Evolutionary conservation across 345 rosid species (phyloP).

Genomic region (Gossypium herbaceum): DNA sequence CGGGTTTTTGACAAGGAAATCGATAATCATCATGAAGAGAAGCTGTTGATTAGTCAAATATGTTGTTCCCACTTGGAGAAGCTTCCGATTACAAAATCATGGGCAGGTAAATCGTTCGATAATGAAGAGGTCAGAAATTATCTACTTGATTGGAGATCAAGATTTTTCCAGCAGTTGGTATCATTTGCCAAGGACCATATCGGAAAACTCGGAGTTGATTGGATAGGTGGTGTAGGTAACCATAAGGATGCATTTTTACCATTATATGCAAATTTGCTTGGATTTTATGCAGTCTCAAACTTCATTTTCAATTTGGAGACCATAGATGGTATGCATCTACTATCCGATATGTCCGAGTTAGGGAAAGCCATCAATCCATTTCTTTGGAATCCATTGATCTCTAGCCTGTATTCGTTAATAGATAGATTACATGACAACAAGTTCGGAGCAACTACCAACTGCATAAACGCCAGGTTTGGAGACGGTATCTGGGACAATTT

Average conservation of each 20-base stretch:
- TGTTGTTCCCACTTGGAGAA: constrained; percentile 74
- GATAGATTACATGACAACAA: constrained; percentile 44
- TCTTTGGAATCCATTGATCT: constrained; percentile 64
- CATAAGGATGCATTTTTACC: constrained; percentile 92
- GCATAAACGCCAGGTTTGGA: neutral
- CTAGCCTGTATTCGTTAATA: constrained; percentile 49
- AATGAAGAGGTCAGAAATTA: constrained; percentile 28
- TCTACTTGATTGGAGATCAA: constrained; percentile 53
- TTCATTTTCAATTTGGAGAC: constrained; percentile 41
- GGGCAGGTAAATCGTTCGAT: constrained; percentile 19
- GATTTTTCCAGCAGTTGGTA: constrained; percentile 48
- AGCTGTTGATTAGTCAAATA: constrained; percentile 69
- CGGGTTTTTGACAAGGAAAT: constrained; percentile 93
- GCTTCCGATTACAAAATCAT: constrained; percentile 32
- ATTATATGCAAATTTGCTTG: constrained; percentile 74
- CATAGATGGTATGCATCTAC: constrained; percentile 27
- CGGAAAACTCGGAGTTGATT: constrained; percentile 38
- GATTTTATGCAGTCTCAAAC: constrained; percentile 62
- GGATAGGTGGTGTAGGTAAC: constrained; percentile 84
- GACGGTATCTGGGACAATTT: constrained; percentile 57
- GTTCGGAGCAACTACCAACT: constrained; percentile 20
- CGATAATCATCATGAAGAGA: constrained; percentile 92
- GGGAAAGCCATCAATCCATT: constrained; percentile 53
- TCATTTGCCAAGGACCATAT: constrained; percentile 47
- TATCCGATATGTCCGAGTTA: constrained; percentile 47